Conservation (phyloP, 179 eudicot species). For the Nepenthes alata region DNA sequence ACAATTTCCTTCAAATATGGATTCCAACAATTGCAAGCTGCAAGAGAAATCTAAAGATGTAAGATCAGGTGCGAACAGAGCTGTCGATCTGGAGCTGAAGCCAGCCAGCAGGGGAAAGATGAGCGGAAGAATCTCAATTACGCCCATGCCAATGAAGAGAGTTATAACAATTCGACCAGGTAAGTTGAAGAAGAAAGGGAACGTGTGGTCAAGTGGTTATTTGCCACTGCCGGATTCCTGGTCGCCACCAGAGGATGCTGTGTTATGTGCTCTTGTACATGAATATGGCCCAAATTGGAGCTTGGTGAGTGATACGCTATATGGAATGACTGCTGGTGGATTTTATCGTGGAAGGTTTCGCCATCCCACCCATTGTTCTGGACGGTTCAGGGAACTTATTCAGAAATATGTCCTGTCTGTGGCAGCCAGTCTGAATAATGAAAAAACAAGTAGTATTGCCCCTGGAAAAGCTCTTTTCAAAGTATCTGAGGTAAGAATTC, state of each 20-base stretch:
- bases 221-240: conserved; percentile 75
- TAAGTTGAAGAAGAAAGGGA: conserved; percentile 61
- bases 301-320: conserved; percentile 73
- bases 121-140: conserved; percentile 63
- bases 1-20: conserved; percentile 14
- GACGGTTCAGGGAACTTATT: conserved; percentile 85
- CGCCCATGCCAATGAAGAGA: conserved; percentile 62
- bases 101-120: conserved; percentile 45
- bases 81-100: conserved; percentile 48
- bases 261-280: conserved; percentile 80
- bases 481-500: conserved; percentile 79
- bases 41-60: conserved; percentile 45
- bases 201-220: conserved; percentile 65
- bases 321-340: conserved; percentile 87
- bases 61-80: conserved; percentile 31
- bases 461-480: conserved; percentile 65
- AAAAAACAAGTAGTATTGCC: conserved; percentile 43
- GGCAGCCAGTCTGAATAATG: conserved; percentile 48
- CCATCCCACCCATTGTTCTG: conserved; percentile 85
- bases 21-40: conserved; percentile 28
- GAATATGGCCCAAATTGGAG: conserved; percentile 92
- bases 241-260: conserved; percentile 81
- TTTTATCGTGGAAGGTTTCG: conserved; percentile 75
- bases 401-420: conserved; percentile 56
- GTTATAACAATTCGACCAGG: conserved; percentile 62